phyloP scores from a whole-genome alignment of 2,329 filamentous ascomycete species.

The Fusarium tanahbumbuense region DNA sequence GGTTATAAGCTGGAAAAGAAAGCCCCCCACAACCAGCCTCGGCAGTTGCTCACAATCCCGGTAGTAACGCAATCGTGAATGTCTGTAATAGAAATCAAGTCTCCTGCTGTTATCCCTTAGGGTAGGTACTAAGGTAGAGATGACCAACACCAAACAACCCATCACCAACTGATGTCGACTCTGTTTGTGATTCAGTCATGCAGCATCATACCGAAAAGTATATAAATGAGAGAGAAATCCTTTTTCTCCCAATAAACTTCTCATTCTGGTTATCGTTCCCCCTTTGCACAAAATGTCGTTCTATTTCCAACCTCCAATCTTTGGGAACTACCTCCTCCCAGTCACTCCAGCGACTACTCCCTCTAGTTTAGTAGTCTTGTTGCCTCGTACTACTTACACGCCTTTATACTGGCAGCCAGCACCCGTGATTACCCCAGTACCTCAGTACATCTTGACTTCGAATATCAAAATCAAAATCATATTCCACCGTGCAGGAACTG shows the following conservation, averaged over 20 bases:
- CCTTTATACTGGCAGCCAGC: not conserved
- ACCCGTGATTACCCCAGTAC: not conserved
- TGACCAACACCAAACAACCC: constrained; percentile 11
- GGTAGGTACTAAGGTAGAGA: not conserved
- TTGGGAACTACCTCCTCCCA: constrained; percentile 20
- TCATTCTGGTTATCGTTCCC: not conserved
- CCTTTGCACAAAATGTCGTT: constrained; percentile 38
- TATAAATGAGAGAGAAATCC: not conserved
- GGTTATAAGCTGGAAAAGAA: not conserved
- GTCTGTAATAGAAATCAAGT: not conserved
- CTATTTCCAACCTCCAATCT: constrained; percentile 44
- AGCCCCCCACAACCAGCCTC: not conserved
- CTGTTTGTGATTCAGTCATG: constrained; percentile 7
- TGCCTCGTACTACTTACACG: not conserved
- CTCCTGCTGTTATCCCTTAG: not conserved
- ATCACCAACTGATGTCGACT: constrained; percentile 9
- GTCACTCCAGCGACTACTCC: not conserved
- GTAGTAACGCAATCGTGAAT: not conserved
- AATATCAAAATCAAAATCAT: constrained; percentile 35
- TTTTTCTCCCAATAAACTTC: not conserved
- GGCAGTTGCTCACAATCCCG: not conserved
- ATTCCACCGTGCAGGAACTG: constrained; percentile 32
- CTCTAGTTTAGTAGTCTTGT: not conserved
- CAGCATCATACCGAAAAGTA: not conserved
- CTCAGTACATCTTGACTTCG: not conserved